Evolutionary conservation across 805 yeast genomes (phyloP).

Genomic region (Candida berthetii): DNA sequence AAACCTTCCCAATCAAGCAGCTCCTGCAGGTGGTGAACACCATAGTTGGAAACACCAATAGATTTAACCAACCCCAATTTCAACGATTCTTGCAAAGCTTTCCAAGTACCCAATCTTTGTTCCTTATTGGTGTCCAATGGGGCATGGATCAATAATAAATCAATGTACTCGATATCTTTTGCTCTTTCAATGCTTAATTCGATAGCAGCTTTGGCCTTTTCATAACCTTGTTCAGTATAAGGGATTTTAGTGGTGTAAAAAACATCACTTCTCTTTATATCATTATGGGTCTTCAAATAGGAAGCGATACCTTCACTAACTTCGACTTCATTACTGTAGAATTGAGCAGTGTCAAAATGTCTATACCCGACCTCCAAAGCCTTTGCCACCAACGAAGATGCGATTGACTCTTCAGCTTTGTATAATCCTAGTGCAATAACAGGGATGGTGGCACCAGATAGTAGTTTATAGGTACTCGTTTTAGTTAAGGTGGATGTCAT

Average conservation of each 20-base stretch:
- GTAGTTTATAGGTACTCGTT: conserved; percentile 17
- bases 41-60: conserved; percentile 78
- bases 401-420: conserved; percentile 27
- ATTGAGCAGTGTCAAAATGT: conserved; percentile 62
- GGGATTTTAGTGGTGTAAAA: conserved; percentile 65
- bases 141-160: conserved; percentile 60
- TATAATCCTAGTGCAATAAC: conserved; percentile 47
- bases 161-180: conserved; percentile 55
- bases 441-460: conserved; percentile 47
- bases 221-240: conserved; percentile 58
- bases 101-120: conserved; percentile 56
- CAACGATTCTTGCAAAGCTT: conserved; percentile 70
- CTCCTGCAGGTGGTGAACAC: conserved; percentile 52
- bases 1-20: conserved; percentile 50
- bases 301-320: conserved; percentile 48
- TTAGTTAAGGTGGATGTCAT: not conserved
- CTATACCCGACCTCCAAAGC: conserved; percentile 63
- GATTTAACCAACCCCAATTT: conserved; percentile 51
- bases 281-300: conserved; percentile 39
- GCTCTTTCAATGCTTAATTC: conserved; percentile 45
- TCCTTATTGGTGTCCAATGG: conserved; percentile 41
- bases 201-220: conserved; percentile 50
- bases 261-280: conserved; percentile 38
- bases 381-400: conserved; percentile 36
- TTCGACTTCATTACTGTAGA: conserved; percentile 55